phyloP scores from a whole-genome alignment of 1,284 basidiomycete genomes.

The Cryptococcus floricola region DNA sequence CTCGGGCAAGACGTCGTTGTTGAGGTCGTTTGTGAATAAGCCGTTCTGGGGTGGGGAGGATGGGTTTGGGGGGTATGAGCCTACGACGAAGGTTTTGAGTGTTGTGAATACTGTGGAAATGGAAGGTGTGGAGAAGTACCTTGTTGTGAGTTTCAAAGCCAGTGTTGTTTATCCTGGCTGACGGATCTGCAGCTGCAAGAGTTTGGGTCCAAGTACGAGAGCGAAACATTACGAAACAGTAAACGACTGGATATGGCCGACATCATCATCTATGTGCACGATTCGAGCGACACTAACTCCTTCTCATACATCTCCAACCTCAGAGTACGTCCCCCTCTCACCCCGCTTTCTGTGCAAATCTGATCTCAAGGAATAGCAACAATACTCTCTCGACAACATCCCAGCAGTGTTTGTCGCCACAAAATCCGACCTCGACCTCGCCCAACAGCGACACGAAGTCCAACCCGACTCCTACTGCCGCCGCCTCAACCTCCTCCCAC shows the following conservation, averaged over 20 bases:
- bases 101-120: constrained; percentile 96
- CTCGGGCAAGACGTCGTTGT: constrained; percentile 85
- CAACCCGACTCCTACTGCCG: constrained; percentile 96
- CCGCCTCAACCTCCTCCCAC: constrained; percentile 75
- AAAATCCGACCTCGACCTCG: constrained; percentile 94
- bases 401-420: constrained; percentile 97
- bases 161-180: background rate
- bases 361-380: constrained; percentile 62
- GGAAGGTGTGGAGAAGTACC: constrained; percentile 89
- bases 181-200: constrained; percentile 71
- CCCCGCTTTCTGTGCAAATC: background rate
- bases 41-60: constrained; percentile 53
- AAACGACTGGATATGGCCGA: constrained; percentile 91
- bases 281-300: constrained; percentile 97
- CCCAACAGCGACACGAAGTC: constrained; percentile 93
- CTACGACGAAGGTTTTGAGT: constrained; percentile 81
- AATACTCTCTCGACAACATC: constrained; percentile 89
- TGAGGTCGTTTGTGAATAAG: constrained; percentile 82
- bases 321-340: constrained; percentile 59
- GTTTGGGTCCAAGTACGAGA: constrained; percentile 92
- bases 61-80: constrained; percentile 60
- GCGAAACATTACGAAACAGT: constrained; percentile 79
- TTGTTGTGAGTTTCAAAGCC: constrained; percentile 64
- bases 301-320: constrained; percentile 98
- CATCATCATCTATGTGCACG: constrained; percentile 92